Percentiles rank a stretch among this genome's conserved stretches.
These are phyloP conservation scores for Mikania micrantha DNA, from an alignment of 129 eudicot genomes.

Conservation along the genomic window DNA sequence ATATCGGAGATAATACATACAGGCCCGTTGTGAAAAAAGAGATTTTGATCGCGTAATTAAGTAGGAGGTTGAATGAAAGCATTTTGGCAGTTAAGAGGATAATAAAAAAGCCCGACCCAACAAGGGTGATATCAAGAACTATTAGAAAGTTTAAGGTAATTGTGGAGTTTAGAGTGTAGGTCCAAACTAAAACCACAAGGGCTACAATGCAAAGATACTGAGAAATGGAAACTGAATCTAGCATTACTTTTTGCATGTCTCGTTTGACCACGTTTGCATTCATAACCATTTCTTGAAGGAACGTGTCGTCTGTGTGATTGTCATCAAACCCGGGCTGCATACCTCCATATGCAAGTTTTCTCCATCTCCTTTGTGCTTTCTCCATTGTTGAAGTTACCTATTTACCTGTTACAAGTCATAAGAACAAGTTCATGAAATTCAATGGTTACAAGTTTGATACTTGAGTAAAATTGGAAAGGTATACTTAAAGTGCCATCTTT, in stretches of 20 bases:
- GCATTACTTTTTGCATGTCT: slow-evolving; percentile 66
- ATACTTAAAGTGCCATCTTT: no score
- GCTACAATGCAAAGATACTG: slow-evolving; percentile 85
- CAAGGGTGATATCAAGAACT: slow-evolving; percentile 60
- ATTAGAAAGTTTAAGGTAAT: slow-evolving; percentile 44
- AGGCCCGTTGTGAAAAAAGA: slow-evolving; percentile 59
- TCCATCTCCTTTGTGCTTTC: slow-evolving; percentile 55
- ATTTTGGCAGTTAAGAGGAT: slow-evolving; percentile 58
- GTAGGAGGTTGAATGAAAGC: slow-evolving; percentile 46
- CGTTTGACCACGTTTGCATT: slow-evolving; percentile 90
- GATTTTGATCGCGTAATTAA: slow-evolving; percentile 50
- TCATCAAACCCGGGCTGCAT: slow-evolving; percentile 94
- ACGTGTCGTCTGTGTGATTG: slow-evolving; percentile 82
- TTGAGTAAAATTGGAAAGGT: neutral
- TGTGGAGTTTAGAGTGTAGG: slow-evolving; percentile 56
- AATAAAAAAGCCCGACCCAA: slow-evolving; percentile 55
- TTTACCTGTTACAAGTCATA: neutral
- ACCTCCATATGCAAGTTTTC: slow-evolving; percentile 95
- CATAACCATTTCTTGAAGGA: slow-evolving; percentile 94
- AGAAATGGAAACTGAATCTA: slow-evolving; percentile 78
- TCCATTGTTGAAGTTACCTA: slow-evolving; percentile 26
- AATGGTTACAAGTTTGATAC: neutral
- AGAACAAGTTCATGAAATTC: neutral
- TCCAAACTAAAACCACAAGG: slow-evolving; percentile 86
- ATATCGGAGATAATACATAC: slow-evolving; percentile 68